Evolutionary conservation across 106 monocot genomes (phyloP), one percentile per base, ranked within the genome.

Genomic region (Dendrobium catenatum): DNA sequence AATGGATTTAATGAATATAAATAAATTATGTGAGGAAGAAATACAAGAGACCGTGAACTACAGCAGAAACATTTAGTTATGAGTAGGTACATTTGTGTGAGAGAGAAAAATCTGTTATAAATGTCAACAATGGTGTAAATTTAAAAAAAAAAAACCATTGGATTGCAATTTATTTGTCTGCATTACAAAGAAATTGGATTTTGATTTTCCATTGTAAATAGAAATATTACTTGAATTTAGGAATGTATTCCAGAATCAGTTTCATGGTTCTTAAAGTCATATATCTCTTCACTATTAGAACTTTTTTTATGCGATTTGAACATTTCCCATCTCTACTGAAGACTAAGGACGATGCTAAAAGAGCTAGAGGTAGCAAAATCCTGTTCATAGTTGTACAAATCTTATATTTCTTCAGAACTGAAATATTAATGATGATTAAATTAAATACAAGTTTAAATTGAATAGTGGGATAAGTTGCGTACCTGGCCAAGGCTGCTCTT

Each of bases 401-500:
- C 70, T 70, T 70, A 70, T 31, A 31, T 70, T 37, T 37, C 33
- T 31, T 31, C 33, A 70, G 5, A 70, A 3, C 37, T 70, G 70
- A 3, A 70, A 70, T 9, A 27, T n/a, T 70, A 6, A 70, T 70
- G 37, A 37, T 9, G 11, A 74, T 29, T 17, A 29, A 74, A 43
- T 29, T 29, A 74, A 74, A 74, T 29, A 42, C 4, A 70, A 17
- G 73, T 73, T 73, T 26, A 73, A 73, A 16, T 73, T 37, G 2
- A 73, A 73, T 9, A 8, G 31, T 59, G 67, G 44, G 68, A 20
- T 27, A 24, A 6, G 49, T 77, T 9, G 16, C 86, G 22, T 85
- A 97, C 97, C 94, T 93, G 42, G 93, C 98, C n/a, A 87, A 87
- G 3, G 74, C 41, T 15, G 98, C 94, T 76, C 98, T 90, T 78